Base-by-base conservation (phyloP, 2,329 filamentous ascomycete genomes). In the Dothistroma pini region DNA sequence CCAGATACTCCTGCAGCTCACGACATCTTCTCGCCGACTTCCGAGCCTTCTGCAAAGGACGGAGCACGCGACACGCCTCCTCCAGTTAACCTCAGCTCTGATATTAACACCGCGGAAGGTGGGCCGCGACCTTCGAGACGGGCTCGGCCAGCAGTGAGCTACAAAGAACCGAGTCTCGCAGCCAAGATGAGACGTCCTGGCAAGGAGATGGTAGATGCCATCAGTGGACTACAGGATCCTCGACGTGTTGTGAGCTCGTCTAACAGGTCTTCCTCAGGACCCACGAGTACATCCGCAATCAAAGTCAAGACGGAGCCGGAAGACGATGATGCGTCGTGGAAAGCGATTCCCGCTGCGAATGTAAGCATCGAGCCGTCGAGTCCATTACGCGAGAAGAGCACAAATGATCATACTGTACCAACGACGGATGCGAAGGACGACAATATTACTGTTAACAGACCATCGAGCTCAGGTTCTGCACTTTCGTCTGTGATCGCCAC, bases 101-200 rank as follows among this genome's bases (percentile, higher is more conserved):
- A 67, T 35, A 71, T 62, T 58, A 72, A 72, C 31, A 66, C 69
- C 25, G 75, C 76, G 1, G 70, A 69, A 59, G 69, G 65, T 44
- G 71, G 72, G 41, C 70, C 69, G 19, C 71, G 79, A 35, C 76
- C 79, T 11, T 78, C 76, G 2, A 74, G 80, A 58, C 74, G 80
- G 61, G 78, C 78, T 14, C 74, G 80, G 25, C 71, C 77, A 19
- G 75, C 77, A 35, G 79, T 81, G 54, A 81, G 77, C 69, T 81
- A 81, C 62, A 79, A 80, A 12, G 79, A 81, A 63, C 80, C 80
- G 1, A 80, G 74, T 54, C 70, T 82, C 16, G 73, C 74, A 51
- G 76, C 75, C 16, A 82, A 82, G 66, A 81, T 82, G 79, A 74
- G 80, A 21, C 75, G 80, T 29, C 78, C 79, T 1, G 74, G 74